These are phyloP conservation scores for Erucastrum elatum DNA, from an alignment of 345 rosid genomes.

Conservation along the genomic window DNA sequence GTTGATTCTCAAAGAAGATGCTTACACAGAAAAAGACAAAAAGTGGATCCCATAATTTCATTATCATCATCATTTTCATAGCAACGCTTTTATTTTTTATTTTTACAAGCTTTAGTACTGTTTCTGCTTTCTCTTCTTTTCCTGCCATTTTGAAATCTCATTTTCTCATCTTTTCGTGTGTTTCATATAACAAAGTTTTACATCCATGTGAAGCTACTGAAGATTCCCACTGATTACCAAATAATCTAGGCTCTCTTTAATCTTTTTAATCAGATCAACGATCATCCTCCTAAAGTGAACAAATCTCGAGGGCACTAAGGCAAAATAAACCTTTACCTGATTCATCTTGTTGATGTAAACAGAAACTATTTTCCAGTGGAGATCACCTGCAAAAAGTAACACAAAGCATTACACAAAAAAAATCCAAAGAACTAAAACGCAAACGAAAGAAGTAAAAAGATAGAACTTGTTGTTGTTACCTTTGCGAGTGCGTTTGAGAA, in stretches of 20 bases:
- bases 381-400: conserved; percentile 72
- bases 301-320: conserved; percentile 17
- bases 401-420: conserved; percentile 11
- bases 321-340: conserved; percentile 53
- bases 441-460: background rate
- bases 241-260: conserved; percentile 40
- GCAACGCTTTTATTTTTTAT: conserved; percentile 1
- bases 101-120: conserved; percentile 24
- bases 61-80: conserved; percentile 30
- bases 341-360: conserved; percentile 83
- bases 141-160: conserved; percentile 22
- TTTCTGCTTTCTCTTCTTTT: conserved; percentile 43
- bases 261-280: conserved; percentile 41
- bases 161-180: conserved; percentile 27
- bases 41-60: conserved; percentile 38
- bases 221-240: conserved; percentile 42
- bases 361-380: conserved; percentile 92
- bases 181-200: conserved; percentile 34
- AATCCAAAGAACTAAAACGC: background rate
- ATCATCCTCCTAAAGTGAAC: conserved; percentile 31
- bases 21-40: conserved; percentile 22
- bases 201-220: conserved; percentile 35
- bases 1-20: conserved; percentile 12
- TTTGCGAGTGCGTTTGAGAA: conserved; percentile 94
- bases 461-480: conserved; percentile 42